Evolutionary conservation across 345 rosid genomes (phyloP).

Genomic region (Draba incana): DNA sequence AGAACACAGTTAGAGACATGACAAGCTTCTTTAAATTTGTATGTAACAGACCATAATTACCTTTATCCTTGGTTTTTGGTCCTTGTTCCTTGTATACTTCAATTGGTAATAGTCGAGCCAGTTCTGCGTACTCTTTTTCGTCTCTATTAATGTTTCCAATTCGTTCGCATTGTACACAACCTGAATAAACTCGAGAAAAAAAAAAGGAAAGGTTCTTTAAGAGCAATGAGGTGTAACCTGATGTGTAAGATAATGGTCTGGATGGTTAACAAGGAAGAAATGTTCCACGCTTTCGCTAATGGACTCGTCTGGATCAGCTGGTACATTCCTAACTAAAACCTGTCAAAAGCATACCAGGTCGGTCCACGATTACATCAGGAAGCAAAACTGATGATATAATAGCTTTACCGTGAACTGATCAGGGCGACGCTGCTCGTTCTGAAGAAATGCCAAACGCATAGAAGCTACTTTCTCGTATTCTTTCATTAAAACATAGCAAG

Average conservation of each 20-base stretch:
- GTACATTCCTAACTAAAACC: constrained; percentile 89
- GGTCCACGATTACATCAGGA: neutral
- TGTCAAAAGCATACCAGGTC: constrained; percentile 25
- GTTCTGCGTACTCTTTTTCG: constrained; percentile 69
- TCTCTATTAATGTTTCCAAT: constrained; percentile 69
- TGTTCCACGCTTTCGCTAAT: constrained; percentile 83
- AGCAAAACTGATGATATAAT: neutral
- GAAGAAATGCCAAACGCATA: constrained; percentile 84
- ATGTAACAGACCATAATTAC: constrained; percentile 42
- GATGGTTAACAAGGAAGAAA: constrained; percentile 85
- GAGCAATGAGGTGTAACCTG: constrained; percentile 49
- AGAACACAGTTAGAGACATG: constrained; percentile 27
- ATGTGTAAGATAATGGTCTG: constrained; percentile 73
- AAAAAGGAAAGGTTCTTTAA: neutral
- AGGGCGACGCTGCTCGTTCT: constrained; percentile 72
- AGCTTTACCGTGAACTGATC: constrained; percentile 85
- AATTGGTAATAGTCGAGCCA: constrained; percentile 87
- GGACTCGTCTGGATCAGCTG: constrained; percentile 81
- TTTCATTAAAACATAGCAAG: constrained; percentile 70
- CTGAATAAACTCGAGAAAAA: constrained; percentile 34
- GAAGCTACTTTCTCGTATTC: constrained; percentile 80
- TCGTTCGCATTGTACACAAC: constrained; percentile 87
- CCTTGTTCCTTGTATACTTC: constrained; percentile 57
- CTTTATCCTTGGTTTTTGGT: constrained; percentile 60
- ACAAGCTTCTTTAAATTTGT: constrained; percentile 22